Base-by-base conservation (phyloP, 352 stramenopile genomes). In the Phytophthora pistaciae region DNA sequence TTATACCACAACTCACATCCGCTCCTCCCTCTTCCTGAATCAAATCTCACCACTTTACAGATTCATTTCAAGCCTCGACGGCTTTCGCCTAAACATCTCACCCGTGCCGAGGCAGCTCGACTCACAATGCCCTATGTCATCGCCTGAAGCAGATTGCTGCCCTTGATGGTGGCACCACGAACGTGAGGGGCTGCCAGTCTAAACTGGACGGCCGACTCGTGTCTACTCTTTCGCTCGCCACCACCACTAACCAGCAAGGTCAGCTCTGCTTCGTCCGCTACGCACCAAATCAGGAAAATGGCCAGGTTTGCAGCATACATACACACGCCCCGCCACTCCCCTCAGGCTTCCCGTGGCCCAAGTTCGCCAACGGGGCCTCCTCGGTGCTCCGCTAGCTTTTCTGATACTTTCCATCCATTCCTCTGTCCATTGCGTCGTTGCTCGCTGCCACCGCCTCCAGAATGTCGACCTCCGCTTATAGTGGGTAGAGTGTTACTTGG, bases 401-500 rank as follows among this genome's bases (percentile, higher is more conserved):
- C 55, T 71, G 50, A 70, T 68, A 72, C 70, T 61, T 58, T 73
- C 53, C 53, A 72, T 74, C 57, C 59, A 69, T 71, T 53, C 40
- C 29, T 74, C 16, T 71, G 56, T 63, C 54, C 54, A 66, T 67
- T 74, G 64, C 23, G 44, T 66, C 46, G 38, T 67, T 66, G 53
- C 25, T 73, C 69, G 46, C 16, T 67, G 38, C 44, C 36, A 61
- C 57, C 53, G 58, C 29, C 64, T 64, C 68, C 54, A 63, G 55
- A 76, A 60, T 68, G 63, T 78, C 60, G 70, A 57, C 48, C 53
- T 64, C 78, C 58, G 70, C 48, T 79, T 68, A 82, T 79, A 82
- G 60, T 66, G 33, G 54, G 58, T 55, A 59, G 50, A 66, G 46
- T 69, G 52, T 79, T 95, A 95, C 80, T 95, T 95, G 82, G 88